Evolutionary conservation across 306 rosid species (phyloP).

Genomic region (Vachellia pachyceras): DNA sequence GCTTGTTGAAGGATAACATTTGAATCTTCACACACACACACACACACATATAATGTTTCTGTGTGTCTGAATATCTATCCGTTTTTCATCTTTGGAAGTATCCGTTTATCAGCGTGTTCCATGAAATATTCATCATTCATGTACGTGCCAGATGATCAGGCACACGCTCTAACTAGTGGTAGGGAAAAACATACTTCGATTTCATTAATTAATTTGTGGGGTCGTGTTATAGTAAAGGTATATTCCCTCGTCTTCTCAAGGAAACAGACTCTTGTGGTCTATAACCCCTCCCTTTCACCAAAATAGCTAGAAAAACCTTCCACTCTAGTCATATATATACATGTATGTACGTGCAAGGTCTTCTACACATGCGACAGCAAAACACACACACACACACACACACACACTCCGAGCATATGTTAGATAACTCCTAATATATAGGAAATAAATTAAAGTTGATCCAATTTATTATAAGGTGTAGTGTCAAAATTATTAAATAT

Average conservation of each 20-base stretch:
- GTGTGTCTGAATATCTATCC: background rate
- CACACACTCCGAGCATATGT: too few relatives aligned
- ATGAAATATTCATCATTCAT: background rate
- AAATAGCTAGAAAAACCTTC: background rate
- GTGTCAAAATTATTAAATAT: too few relatives aligned
- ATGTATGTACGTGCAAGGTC: conserved; percentile 7
- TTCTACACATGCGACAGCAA: background rate
- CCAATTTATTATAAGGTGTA: too few relatives aligned
- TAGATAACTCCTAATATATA: too few relatives aligned
- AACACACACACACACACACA: too few relatives aligned
- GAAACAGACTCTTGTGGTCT: background rate
- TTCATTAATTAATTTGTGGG: conserved; percentile 2
- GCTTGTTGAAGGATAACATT: too few relatives aligned
- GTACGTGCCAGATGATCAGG: background rate
- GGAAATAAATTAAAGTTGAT: too few relatives aligned
- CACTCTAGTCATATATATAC: too few relatives aligned
- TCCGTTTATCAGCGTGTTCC: background rate
- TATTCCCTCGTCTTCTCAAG: conserved; percentile 31
- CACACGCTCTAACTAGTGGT: background rate
- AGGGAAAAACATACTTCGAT: background rate
- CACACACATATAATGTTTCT: too few relatives aligned
- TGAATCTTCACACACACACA: too few relatives aligned
- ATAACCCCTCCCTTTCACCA: background rate
- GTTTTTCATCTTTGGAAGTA: background rate
- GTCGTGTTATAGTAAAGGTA: background rate